Conservation (phyloP, 1,284 basidiomycete genomes). For the Leucoagaricus sp. region DNA sequence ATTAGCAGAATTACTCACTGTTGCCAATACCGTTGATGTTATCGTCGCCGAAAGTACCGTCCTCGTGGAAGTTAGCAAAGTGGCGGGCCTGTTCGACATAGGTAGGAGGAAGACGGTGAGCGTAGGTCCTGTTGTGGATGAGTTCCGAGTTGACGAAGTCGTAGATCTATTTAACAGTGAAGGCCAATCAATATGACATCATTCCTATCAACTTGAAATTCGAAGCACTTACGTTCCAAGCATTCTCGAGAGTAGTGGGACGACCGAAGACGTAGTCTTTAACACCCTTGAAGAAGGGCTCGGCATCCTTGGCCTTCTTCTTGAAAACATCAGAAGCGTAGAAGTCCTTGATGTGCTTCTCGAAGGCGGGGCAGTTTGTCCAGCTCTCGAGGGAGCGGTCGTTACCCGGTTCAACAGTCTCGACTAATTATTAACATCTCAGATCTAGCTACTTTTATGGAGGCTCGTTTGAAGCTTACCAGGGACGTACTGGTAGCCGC, state of each 20-base stretch:
- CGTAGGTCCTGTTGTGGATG: slow-evolving; percentile 78
- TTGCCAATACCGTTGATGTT: slow-evolving; percentile 72
- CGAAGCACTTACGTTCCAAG: slow-evolving; percentile 62
- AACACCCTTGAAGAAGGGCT: slow-evolving; percentile 65
- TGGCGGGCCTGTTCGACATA: slow-evolving; percentile 68
- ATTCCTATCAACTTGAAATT: neutral
- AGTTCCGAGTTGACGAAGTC: slow-evolving; percentile 78
- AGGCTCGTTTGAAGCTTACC: slow-evolving; percentile 35
- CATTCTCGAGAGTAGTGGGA: slow-evolving; percentile 67
- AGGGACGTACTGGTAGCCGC: slow-evolving; percentile 84
- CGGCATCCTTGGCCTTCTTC: slow-evolving; percentile 51
- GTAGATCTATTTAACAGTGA: slow-evolving; percentile 56
- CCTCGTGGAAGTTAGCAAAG: slow-evolving; percentile 79
- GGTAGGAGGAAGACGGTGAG: slow-evolving; percentile 69
- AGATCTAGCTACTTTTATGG: neutral
- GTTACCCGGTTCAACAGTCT: slow-evolving; percentile 82
- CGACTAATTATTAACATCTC: slow-evolving; percentile 43
- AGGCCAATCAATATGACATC: slow-evolving; percentile 1
- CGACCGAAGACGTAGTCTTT: slow-evolving; percentile 72
- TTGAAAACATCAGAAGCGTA: slow-evolving; percentile 68
- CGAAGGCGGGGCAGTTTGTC: slow-evolving; percentile 76
- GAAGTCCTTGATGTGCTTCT: slow-evolving; percentile 59
- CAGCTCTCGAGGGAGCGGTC: slow-evolving; percentile 84
- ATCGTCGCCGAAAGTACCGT: slow-evolving; percentile 70
- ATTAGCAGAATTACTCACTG: slow-evolving; percentile 44